These are phyloP conservation scores for Fusarium hostae DNA, from an alignment of 2,329 filamentous ascomycete species.

Conservation along the genomic window DNA sequence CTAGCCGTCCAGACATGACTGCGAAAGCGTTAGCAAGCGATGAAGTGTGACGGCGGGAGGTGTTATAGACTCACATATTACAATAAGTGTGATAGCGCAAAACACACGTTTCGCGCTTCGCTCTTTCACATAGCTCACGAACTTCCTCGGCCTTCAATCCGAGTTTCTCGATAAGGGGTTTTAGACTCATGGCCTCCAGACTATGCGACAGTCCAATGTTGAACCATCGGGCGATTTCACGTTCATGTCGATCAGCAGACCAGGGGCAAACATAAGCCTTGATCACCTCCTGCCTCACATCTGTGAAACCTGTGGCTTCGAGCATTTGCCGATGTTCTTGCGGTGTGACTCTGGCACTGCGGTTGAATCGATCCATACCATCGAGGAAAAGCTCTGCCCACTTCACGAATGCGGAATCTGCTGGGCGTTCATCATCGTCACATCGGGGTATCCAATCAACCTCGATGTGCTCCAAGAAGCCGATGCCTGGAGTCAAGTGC, in stretches of 20 bases:
- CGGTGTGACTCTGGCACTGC: slow-evolving; percentile 70
- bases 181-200: slow-evolving; percentile 77
- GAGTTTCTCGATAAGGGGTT: slow-evolving; percentile 69
- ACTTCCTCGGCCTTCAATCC: slow-evolving; percentile 69
- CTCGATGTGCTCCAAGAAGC: slow-evolving; percentile 87
- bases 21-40: slow-evolving; percentile 1
- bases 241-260: slow-evolving; percentile 71
- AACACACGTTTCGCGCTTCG: slow-evolving; percentile 75
- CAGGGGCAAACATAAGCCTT: slow-evolving; percentile 80
- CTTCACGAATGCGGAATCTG: slow-evolving; percentile 66
- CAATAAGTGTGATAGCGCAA: slow-evolving; percentile 78
- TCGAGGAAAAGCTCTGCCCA: slow-evolving; percentile 78
- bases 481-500: slow-evolving; percentile 79
- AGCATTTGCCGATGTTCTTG: slow-evolving; percentile 67
- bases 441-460: slow-evolving; percentile 83
- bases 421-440: slow-evolving; percentile 71
- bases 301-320: slow-evolving; percentile 78
- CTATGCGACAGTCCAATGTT: slow-evolving; percentile 80
- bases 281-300: slow-evolving; percentile 77
- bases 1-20: slow-evolving; percentile 45
- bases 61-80: slow-evolving; percentile 71
- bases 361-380: slow-evolving; percentile 73
- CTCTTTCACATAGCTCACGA: slow-evolving; percentile 68
- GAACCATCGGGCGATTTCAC: slow-evolving; percentile 83
- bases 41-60: neutral